These are phyloP conservation scores for Aspergillus novoparasiticus DNA, from an alignment of 2,329 filamentous ascomycete genomes.

Conservation along the genomic window DNA sequence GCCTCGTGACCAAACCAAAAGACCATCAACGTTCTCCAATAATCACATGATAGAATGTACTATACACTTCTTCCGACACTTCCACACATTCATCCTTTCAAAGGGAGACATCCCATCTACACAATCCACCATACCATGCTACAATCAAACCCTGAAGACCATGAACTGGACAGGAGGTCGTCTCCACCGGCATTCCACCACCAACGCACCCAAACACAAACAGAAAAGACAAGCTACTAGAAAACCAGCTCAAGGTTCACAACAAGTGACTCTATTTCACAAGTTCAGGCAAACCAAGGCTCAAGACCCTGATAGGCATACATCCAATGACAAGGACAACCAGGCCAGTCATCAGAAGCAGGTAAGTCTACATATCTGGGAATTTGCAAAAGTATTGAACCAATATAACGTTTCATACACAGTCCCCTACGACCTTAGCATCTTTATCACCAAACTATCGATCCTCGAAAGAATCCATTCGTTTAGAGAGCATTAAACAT, in stretches of 20 bases:
- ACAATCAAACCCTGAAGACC: neutral
- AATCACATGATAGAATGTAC: neutral
- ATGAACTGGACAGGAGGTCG: conserved; percentile 52
- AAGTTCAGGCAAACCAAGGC: neutral
- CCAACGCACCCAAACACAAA: conserved; percentile 29
- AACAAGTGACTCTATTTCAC: conserved; percentile 14
- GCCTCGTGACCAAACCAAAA: too few relatives aligned
- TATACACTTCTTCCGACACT: neutral
- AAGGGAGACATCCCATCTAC: neutral
- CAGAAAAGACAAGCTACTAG: conserved; percentile 38
- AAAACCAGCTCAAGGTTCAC: conserved; percentile 24
- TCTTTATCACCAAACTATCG: neutral
- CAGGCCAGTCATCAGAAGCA: neutral
- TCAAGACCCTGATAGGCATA: neutral
- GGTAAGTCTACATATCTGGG: neutral
- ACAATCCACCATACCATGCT: neutral
- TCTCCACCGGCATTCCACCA: conserved; percentile 42
- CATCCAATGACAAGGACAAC: neutral
- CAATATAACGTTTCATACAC: neutral
- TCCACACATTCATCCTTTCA: neutral
- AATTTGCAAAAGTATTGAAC: neutral
- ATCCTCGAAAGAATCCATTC: conserved; percentile 6
- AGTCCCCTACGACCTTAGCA: neutral
- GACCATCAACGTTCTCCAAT: neutral
- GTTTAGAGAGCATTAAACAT: conserved; percentile 33